Conservation (phyloP, 1,139 yeast species). For the Taphrina pruni region DNA sequence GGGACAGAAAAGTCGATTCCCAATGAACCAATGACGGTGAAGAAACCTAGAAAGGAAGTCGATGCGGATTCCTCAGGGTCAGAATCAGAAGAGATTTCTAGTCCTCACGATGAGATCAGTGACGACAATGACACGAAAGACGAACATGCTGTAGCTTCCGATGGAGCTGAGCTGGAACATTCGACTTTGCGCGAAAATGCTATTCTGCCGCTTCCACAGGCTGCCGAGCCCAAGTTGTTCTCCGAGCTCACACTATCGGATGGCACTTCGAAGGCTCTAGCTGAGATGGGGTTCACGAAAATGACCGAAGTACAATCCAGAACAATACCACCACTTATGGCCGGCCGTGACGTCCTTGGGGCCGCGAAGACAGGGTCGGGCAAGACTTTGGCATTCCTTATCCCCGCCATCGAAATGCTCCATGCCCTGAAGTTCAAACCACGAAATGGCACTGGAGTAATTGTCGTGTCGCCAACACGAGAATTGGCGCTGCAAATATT, state of each 20-base stretch:
- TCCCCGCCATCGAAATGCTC: constrained; percentile 92
- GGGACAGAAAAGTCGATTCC: constrained; percentile 2
- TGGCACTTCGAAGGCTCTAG: constrained; percentile 77
- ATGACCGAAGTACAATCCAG: constrained; percentile 95
- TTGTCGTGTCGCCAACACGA: constrained; percentile 85
- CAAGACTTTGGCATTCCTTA: constrained; percentile 89
- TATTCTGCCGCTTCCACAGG: constrained; percentile 31
- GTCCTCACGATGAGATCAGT: constrained; percentile 42
- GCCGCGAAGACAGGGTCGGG: constrained; percentile 99
- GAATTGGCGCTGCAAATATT: constrained; percentile 94
- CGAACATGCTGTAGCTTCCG: not conserved
- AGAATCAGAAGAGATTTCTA: constrained; percentile 47
- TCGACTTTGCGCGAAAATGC: constrained; percentile 38
- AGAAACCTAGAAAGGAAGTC: constrained; percentile 18
- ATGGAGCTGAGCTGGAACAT: constrained; percentile 10
- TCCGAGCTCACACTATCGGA: constrained; percentile 72
- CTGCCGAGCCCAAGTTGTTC: constrained; percentile 51
- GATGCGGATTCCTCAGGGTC: constrained; percentile 47
- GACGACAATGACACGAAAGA: constrained; percentile 4
- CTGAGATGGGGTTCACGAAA: constrained; percentile 80
- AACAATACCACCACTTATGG: constrained; percentile 91
- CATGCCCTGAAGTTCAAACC: constrained; percentile 90
- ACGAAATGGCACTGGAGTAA: constrained; percentile 88
- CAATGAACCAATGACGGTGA: constrained; percentile 15
- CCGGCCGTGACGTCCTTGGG: constrained; percentile 94